These are phyloP conservation scores for Diversispora eburnea DNA, from an alignment of 192 early-diverging fungal genomes.

Conservation along the genomic window DNA sequence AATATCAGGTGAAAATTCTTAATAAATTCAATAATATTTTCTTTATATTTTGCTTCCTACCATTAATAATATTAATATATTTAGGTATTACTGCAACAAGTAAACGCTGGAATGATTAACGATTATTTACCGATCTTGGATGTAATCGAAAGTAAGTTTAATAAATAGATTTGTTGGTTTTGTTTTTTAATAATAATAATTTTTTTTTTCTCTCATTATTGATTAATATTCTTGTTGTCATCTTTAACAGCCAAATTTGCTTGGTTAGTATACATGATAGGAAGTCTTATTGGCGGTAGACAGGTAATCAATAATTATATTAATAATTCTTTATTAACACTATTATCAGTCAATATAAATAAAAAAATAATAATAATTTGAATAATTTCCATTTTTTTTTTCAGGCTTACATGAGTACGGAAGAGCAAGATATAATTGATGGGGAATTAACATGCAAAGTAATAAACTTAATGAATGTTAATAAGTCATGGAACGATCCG, in stretches of 20 bases:
- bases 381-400: constrained; percentile 20
- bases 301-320: constrained; percentile 38
- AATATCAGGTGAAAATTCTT: constrained; percentile 51
- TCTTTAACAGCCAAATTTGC: constrained; percentile 50
- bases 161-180: neutral
- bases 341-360: neutral
- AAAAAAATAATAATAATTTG: neutral
- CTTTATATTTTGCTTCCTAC: neutral
- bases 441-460: constrained; percentile 68
- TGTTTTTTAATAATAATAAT: neutral
- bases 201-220: neutral
- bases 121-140: neutral
- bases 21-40: neutral
- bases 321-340: neutral
- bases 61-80: constrained; percentile 18
- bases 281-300: constrained; percentile 63
- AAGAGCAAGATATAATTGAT: constrained; percentile 77
- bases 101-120: neutral
- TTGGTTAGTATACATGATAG: constrained; percentile 78
- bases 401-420: constrained; percentile 65
- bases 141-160: neutral
- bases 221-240: neutral
- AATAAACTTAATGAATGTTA: constrained; percentile 66
- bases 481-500: constrained; percentile 47
- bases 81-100: constrained; percentile 32